phyloP scores from a whole-genome alignment of 345 rosid genomes.

The Euphorbia lathyris region DNA sequence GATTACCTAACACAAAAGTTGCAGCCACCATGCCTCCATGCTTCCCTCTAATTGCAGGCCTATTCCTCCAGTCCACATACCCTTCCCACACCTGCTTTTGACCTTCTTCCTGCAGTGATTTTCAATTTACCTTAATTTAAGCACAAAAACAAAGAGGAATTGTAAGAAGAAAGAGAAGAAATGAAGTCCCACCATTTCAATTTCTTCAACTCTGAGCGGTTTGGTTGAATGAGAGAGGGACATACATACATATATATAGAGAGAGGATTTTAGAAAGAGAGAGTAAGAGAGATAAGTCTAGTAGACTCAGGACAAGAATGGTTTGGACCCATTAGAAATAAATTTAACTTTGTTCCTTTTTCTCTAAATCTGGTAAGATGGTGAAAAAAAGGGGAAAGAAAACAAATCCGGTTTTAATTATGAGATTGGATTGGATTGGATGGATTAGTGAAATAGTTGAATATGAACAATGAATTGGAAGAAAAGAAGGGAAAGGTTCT shows the following conservation, averaged over 20 bases:
- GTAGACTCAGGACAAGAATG: slow-evolving; percentile 24
- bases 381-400: no score
- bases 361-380: not conserved
- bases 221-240: slow-evolving; percentile 12
- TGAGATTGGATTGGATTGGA: no score
- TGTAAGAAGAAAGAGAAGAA: not conserved
- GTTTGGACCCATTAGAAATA: slow-evolving; percentile 39
- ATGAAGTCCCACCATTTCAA: slow-evolving; percentile 59
- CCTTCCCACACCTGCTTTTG: slow-evolving; percentile 66
- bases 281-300: slow-evolving; percentile 8
- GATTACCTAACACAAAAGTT: slow-evolving; percentile 56
- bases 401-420: no score
- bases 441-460: not conserved
- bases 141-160: not conserved
- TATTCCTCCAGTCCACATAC: slow-evolving; percentile 70
- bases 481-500: not conserved
- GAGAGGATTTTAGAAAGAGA: slow-evolving; percentile 6
- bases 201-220: slow-evolving; percentile 8
- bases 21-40: slow-evolving; percentile 83
- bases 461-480: not conserved
- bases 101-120: slow-evolving; percentile 45
- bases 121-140: not conserved
- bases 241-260: not conserved
- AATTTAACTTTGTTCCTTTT: slow-evolving; percentile 31
- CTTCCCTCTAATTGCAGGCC: slow-evolving; percentile 52